Base-by-base conservation (phyloP, 768 basidiomycete species). In the Russula brevipes region DNA sequence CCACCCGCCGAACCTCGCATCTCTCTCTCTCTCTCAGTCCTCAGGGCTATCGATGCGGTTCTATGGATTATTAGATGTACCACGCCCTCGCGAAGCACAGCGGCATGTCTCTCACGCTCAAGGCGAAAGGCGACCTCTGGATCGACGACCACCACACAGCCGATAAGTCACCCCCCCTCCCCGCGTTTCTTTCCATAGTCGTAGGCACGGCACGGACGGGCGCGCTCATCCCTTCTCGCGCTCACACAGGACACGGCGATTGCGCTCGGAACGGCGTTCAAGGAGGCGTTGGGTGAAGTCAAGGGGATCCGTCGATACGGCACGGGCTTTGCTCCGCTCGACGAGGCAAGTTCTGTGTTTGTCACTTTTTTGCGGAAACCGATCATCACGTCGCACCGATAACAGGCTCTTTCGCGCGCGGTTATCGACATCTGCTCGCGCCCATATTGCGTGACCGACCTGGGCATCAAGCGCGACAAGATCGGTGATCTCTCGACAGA, bases 81-180 rank as follows among this genome's bases (percentile, higher is more conserved):
- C 87, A 93, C 66, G 96, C 97, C 2, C 83, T 99, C 4, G 96
- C 97, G 41, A 98, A 98, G 74, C 97, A 99, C 76, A 84, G 92
- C 19, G 94, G 94, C 61, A 90, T 97, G 85, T 94, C 93, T 0
- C 78, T 99, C 65, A 85, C 82, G 19, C 82, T 99, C 78, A 88
- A 89, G 69, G 98, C 94, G 75, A 86, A 90, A 72, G 97, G 97
- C 45, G 97, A 99, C 74, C 81, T 98, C 8, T 91, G 88, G 84
- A 97, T 98, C 63, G 97, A 99, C 76, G 97, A 99, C 76, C 97
- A 98, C 71, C 97, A 99, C 76, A 93, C 95, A 52, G 93, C 96
- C 82, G 97, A 99, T 90, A 85, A 86, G 88, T 86, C 54, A 19
- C 54, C n/a, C 41, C 44, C 17, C 12, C 30, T 42, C 33, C 14